Conservation (phyloP, 2,329 filamentous ascomycete species). For the Aspergillus sp. region DNA sequence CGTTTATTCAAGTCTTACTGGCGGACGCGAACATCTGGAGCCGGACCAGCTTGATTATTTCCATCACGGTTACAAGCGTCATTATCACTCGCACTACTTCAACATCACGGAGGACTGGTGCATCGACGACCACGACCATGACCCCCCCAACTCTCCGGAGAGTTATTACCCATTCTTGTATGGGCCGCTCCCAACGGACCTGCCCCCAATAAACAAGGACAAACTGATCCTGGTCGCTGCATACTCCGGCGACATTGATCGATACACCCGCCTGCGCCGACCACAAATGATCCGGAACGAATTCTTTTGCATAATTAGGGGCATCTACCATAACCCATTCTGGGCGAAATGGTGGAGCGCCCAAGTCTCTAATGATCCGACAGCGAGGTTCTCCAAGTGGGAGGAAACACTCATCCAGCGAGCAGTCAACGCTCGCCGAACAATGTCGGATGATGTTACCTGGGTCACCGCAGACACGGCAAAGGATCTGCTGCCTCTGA, state of each 20-base stretch:
- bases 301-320: conserved; percentile 28
- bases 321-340: conserved; percentile 40
- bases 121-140: conserved; percentile 5
- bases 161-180: not conserved
- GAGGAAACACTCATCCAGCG: not conserved
- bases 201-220: conserved; percentile 41
- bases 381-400: not conserved
- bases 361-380: not conserved
- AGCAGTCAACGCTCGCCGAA: not conserved
- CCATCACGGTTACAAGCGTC: not conserved
- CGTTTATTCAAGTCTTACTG: no score
- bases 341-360: conserved; percentile 38
- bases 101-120: not conserved
- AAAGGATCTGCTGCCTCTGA: not conserved
- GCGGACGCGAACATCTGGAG: not conserved
- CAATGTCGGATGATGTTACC: conserved; percentile 2
- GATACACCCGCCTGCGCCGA: conserved; percentile 37
- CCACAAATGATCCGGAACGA: conserved; percentile 28
- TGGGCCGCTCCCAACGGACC: conserved; percentile 32
- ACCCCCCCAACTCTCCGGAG: not conserved
- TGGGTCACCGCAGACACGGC: not conserved
- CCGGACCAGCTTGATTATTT: not conserved
- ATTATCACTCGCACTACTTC: not conserved
- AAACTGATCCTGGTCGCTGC: conserved; percentile 40
- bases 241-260: conserved; percentile 42